Evolutionary conservation across 2,329 filamentous ascomycete genomes (phyloP).

Genomic region (Colletotrichum sp.): DNA sequence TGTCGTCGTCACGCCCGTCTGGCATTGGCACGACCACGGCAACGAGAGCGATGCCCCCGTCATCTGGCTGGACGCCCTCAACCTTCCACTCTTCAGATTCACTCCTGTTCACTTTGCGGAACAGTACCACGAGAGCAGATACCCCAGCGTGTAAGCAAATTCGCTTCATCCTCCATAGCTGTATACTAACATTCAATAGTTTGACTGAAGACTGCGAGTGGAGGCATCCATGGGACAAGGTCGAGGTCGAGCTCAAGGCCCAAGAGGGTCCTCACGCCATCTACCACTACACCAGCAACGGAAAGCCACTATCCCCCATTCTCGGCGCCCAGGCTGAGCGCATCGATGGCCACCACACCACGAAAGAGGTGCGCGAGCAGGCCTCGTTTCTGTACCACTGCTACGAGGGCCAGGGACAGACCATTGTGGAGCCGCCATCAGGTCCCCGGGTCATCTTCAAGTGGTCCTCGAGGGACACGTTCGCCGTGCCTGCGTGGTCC

Average conservation of each 20-base stretch:
- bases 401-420: slow-evolving; percentile 49
- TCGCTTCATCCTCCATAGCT: too few relatives aligned
- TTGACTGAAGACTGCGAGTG: slow-evolving; percentile 41
- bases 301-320: slow-evolving; percentile 43
- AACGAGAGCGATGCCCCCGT: slow-evolving; percentile 59
- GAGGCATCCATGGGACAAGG: slow-evolving; percentile 48
- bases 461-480: slow-evolving; percentile 57
- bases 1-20: slow-evolving; percentile 61
- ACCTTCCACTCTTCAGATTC: slow-evolving; percentile 56
- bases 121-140: slow-evolving; percentile 50
- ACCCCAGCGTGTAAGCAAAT: slow-evolving; percentile 44
- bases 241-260: slow-evolving; percentile 43
- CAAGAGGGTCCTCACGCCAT: slow-evolving; percentile 30
- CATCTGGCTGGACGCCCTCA: slow-evolving; percentile 63
- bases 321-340: slow-evolving; percentile 56
- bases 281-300: slow-evolving; percentile 40
- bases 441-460: slow-evolving; percentile 36
- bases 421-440: slow-evolving; percentile 37
- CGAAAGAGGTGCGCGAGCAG: slow-evolving; percentile 47
- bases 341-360: slow-evolving; percentile 36
- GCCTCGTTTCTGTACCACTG: slow-evolving; percentile 59
- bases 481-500: slow-evolving; percentile 59
- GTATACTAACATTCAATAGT: neutral
- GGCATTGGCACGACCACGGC: slow-evolving; percentile 67
- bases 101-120: slow-evolving; percentile 61